A percentile compares a stretch with the other conserved stretches of the same genome.
Evolutionary conservation across 2,329 filamentous ascomycete genomes (phyloP).

Genomic region (Stylonectria norvegica): DNA sequence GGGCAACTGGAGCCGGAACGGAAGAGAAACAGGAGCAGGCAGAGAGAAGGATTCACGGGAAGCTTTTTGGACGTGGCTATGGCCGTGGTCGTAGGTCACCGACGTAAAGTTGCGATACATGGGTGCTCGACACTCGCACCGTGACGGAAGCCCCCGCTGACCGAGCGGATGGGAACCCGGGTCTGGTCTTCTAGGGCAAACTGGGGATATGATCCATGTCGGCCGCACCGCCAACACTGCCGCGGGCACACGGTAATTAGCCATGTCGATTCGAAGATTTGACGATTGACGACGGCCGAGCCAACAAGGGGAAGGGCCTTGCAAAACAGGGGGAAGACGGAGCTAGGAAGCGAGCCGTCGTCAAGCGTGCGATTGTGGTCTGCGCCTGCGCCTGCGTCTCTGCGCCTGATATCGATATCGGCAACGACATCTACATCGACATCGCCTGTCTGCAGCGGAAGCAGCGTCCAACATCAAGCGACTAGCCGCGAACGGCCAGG

Average conservation of each 20-base stretch:
- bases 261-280: no score
- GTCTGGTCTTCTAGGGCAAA: slow-evolving; percentile 9
- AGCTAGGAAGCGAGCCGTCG: slow-evolving; percentile 1
- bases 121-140: background rate
- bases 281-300: slow-evolving; percentile 12
- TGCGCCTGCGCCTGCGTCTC: slow-evolving; percentile 10
- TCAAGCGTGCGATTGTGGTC: no score
- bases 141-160: slow-evolving; percentile 3
- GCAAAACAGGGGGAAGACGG: slow-evolving; percentile 3
- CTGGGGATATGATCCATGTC: slow-evolving; percentile 13
- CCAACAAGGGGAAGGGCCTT: slow-evolving; percentile 15
- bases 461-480: slow-evolving; percentile 6
- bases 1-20: background rate
- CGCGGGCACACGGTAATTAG: slow-evolving; percentile 17
- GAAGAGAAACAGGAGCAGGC: background rate
- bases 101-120: background rate
- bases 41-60: background rate
- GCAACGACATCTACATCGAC: no score
- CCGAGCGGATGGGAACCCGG: slow-evolving; percentile 12
- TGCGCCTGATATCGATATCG: slow-evolving; percentile 23
- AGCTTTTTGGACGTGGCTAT: background rate
- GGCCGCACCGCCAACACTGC: slow-evolving; percentile 16
- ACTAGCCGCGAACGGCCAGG: slow-evolving; percentile 17
- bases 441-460: slow-evolving; percentile 9
- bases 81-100: background rate